Percentiles rank a stretch among this genome's conserved stretches.
Conservation (phyloP, 257 asterid species). For the Eucommia ulmoides region DNA sequence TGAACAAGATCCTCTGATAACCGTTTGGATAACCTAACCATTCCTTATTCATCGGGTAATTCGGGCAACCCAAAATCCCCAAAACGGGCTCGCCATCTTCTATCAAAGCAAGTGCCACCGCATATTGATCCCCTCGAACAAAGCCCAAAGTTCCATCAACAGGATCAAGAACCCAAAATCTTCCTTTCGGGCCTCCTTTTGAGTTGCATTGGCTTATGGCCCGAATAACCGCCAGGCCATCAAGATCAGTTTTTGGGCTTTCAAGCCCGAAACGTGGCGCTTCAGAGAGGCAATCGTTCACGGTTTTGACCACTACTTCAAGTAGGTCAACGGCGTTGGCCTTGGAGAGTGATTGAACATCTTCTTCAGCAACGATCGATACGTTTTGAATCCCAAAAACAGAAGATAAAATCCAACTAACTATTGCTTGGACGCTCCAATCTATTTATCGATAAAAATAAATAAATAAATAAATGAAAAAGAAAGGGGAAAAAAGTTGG, state of each 20-base stretch:
- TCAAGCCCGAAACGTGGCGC: background rate
- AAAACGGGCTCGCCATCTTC: slow-evolving; percentile 1
- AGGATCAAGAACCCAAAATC: slow-evolving; percentile 1
- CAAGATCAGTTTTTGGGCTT: background rate
- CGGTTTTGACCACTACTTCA: background rate
- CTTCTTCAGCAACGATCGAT: slow-evolving; percentile 71
- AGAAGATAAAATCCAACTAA: slow-evolving; percentile 61
- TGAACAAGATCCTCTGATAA: background rate
- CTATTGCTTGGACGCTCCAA: slow-evolving; percentile 91
- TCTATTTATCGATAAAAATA: slow-evolving; percentile 35
- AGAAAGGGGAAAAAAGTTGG: too few relatives aligned
- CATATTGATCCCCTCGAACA: background rate
- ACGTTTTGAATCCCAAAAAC: slow-evolving; percentile 44
- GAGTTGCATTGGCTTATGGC: background rate
- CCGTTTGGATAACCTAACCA: background rate
- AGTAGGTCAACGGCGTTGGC: background rate
- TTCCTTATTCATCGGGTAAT: background rate
- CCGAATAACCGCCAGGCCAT: background rate
- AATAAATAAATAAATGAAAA: too few relatives aligned
- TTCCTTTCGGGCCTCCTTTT: background rate
- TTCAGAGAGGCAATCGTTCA: background rate
- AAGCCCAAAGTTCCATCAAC: background rate
- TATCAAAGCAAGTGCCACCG: background rate
- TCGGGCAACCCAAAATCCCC: background rate
- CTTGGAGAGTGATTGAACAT: slow-evolving; percentile 31